phyloP scores from a whole-genome alignment of 83 land plant species.

The Picea engelmannii region DNA sequence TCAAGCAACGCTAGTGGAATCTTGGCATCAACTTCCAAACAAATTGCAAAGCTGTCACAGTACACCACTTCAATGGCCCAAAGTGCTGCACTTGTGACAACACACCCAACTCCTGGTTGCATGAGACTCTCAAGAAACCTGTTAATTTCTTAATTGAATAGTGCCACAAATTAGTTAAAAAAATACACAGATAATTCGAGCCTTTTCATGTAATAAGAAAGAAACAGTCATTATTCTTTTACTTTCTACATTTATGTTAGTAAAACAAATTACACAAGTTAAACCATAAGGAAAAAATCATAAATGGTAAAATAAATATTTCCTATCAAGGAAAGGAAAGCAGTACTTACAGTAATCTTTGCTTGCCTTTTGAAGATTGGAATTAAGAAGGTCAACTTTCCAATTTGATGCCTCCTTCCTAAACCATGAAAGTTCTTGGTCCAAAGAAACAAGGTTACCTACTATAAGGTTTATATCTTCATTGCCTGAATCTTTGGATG shows the following conservation, averaged over 20 bases:
- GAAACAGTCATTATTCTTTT: not conserved
- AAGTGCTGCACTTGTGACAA: constrained; percentile 66
- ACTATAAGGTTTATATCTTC: constrained; percentile 48
- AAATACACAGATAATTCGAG: not conserved
- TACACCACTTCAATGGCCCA: constrained; percentile 94
- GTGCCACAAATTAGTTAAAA: not conserved
- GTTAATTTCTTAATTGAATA: constrained; percentile 5
- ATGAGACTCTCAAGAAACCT: constrained; percentile 74
- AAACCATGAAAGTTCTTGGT: constrained; percentile 85
- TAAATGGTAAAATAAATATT: not conserved
- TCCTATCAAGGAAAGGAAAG: not conserved
- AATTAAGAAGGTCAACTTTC: constrained; percentile 33
- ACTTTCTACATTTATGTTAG: too few relatives aligned
- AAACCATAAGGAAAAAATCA: not conserved
- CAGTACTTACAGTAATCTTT: constrained; percentile 69
- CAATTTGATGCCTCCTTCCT: constrained; percentile 67
- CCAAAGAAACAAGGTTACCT: constrained; percentile 62
- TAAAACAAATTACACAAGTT: not conserved
- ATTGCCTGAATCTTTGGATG: constrained; percentile 55
- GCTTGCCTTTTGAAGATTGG: constrained; percentile 44
- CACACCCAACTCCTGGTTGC: constrained; percentile 50
- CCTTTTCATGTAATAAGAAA: not conserved
- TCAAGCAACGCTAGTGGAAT: constrained; percentile 71
- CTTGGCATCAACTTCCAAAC: constrained; percentile 58
- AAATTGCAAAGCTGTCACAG: constrained; percentile 69